Conservation (phyloP, 352 stramenopile species). For the Phytophthora sansomeana region DNA sequence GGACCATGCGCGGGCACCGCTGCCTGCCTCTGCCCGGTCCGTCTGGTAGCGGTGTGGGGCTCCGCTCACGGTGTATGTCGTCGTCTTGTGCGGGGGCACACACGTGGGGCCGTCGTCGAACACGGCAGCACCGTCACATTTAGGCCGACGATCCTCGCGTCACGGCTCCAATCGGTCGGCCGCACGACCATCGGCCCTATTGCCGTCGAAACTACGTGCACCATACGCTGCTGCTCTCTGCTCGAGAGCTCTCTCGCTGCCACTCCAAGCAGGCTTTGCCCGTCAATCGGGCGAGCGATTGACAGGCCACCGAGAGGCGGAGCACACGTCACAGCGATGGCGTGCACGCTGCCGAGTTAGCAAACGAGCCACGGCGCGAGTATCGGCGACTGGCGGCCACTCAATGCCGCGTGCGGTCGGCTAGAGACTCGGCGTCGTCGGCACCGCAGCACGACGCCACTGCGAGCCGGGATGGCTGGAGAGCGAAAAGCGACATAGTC, state of each 20-base stretch:
- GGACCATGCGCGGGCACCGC: too few species aligned
- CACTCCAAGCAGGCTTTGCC: constrained; percentile 20
- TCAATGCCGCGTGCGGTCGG: constrained; percentile 13
- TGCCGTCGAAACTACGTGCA: too few species aligned
- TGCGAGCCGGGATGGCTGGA: too few species aligned
- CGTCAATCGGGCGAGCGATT: constrained; percentile 11
- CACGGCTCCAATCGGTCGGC: constrained; percentile 1
- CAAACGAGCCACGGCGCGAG: constrained; percentile 17
- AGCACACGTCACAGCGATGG: constrained; percentile 22
- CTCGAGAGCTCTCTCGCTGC: constrained; percentile 2
- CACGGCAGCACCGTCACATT: constrained; percentile 15
- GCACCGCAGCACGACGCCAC: constrained; percentile 10
- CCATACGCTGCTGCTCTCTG: background rate
- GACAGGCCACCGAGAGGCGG: constrained; percentile 33
- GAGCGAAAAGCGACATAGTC: constrained; percentile 35
- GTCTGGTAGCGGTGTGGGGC: constrained; percentile 16
- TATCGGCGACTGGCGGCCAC: constrained; percentile 27
- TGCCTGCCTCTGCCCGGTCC: constrained; percentile 17
- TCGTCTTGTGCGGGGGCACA: constrained; percentile 12
- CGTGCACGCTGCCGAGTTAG: constrained; percentile 21
- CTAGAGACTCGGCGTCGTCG: constrained; percentile 30
- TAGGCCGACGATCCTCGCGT: constrained; percentile 7
- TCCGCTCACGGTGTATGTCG: too few species aligned
- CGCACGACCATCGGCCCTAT: background rate
- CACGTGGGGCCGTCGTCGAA: background rate